These are phyloP conservation scores for Stellera chamaejasme DNA, from an alignment of 345 rosid species.

Conservation along the genomic window DNA sequence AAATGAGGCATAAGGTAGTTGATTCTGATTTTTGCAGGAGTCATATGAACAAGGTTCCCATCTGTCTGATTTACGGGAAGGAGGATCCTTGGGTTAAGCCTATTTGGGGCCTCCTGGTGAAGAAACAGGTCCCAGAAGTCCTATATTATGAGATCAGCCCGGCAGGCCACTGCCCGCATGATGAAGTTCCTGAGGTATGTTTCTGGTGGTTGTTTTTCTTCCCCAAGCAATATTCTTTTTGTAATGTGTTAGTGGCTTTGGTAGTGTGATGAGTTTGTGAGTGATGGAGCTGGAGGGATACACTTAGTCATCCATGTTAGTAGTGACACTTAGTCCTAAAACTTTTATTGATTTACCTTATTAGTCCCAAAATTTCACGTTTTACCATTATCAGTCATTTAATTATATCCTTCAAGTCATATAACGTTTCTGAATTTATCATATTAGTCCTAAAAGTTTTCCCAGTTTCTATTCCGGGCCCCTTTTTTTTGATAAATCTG, in stretches of 20 bases:
- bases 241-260: neutral
- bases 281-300: no score
- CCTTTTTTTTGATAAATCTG: no score
- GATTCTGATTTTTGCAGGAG: constrained; percentile 34
- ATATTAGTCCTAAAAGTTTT: no score
- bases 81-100: constrained; percentile 99
- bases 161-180: constrained; percentile 99
- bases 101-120: constrained; percentile 77
- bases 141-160: constrained; percentile 93
- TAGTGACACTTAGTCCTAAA: no score
- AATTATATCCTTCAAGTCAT: no score
- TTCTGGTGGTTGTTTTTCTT: neutral
- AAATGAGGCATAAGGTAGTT: no score
- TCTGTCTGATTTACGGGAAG: constrained; percentile 87
- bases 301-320: neutral
- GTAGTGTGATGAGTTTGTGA: no score
- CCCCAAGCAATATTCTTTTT: neutral
- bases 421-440: no score
- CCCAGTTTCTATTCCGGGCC: no score
- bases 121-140: constrained; percentile 63
- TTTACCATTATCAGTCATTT: no score
- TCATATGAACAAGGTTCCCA: constrained; percentile 38
- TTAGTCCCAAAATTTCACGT: no score
- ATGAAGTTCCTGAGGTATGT: constrained; percentile 96
- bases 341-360: no score